Base-by-base conservation (phyloP, 2,329 filamentous ascomycete genomes). In the Polytolypa hystricis region DNA sequence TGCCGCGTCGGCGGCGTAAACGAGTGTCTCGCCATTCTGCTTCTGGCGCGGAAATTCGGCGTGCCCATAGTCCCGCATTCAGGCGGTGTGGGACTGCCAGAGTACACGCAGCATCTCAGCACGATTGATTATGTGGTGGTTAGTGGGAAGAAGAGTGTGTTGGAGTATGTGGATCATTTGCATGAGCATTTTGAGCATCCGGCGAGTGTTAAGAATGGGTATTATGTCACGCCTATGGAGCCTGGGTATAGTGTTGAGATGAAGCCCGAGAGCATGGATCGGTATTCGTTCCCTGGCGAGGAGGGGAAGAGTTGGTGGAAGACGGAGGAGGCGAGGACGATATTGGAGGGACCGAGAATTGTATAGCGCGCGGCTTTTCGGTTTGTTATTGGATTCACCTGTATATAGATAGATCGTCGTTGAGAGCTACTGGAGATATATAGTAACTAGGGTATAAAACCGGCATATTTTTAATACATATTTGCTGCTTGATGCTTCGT, bases 91-190 rank as follows among this genome's bases (percentile, higher is more conserved):
- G 87, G 86, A 4, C 69, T 95, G 44, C 85, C 86, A 25, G 87
- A 95, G 62, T 94, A 94, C 66, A 94, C 87, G 0, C 84, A 93
- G 67, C 86, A 94, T 62, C 64, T 94, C 43, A 84, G 78, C 61
- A 93, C 85, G 10, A 91, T 95, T 47, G 87, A 95, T 62, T 94
- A 94, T 51, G 83, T 94, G 3, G 81, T 80, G 30, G 84, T 94
- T 1, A 81, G 72, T 42, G 86, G 83, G 12, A 83, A 86, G 69
- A 73, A 77, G 54, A 84, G 78, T 16, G 75, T 94, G 31, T 66
- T 94, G 39, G 87, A 95, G 67, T 94, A 87, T 60, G 85, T 94
- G 16, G 86, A 94, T 57, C 84, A 93, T 61, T 64, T 94, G 53
- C 87, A 94, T 61, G 86, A 94, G 71, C 86, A 94, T 64, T 94